Evolutionary conservation across 192 early-diverging fungal genomes (phyloP), one percentile per base, ranked within the genome.

Genomic region (Podila epicladia): DNA sequence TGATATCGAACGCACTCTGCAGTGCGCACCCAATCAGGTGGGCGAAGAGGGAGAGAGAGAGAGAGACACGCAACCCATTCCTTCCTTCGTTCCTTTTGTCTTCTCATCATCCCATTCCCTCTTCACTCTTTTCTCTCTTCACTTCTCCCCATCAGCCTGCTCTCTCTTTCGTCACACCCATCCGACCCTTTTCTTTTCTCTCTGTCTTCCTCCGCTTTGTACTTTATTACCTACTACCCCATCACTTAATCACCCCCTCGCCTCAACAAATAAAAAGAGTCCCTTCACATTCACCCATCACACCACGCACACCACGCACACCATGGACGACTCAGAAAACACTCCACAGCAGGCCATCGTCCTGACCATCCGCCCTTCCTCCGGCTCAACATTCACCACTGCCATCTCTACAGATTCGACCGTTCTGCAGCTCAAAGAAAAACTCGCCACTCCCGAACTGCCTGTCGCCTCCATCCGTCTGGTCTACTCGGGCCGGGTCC

Each of bases 401-500:
- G 72, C 79, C 31, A 77, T 94, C 80, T 69, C 84, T 28, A 84
- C 86, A 1, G 73, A 70, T 19, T 85, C 85, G 32, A 93, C 92
- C 0, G 95, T 97, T 0, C 57, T 82, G 9, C 82, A 88, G 26
- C 86, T 98, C 24, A 98, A 99, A 70, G 85, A 87, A 33, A 87
- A 87, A 49, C 89, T 98, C 64, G 86, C 90, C 17, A 75, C 77
- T 2, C 69, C 84, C 2, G 83, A 87, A 37, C 85, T 92, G 50
- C 88, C 90, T 8, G 86, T 87, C 17, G 69, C 80, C 24, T 80
- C 86, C 38, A 95, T 95, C 85, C 87, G 96, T 20, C 89, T 99
- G 22, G 97, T 99, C 61, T 98, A 92, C 85, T 91, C 96, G 5
- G 98, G 98, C 22, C 84, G 91, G 48, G 94, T 99, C 62, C 85